These are phyloP conservation scores for Thermothelomyces thermophilus DNA, from an alignment of 2,329 filamentous ascomycete genomes.

Conservation along the genomic window DNA sequence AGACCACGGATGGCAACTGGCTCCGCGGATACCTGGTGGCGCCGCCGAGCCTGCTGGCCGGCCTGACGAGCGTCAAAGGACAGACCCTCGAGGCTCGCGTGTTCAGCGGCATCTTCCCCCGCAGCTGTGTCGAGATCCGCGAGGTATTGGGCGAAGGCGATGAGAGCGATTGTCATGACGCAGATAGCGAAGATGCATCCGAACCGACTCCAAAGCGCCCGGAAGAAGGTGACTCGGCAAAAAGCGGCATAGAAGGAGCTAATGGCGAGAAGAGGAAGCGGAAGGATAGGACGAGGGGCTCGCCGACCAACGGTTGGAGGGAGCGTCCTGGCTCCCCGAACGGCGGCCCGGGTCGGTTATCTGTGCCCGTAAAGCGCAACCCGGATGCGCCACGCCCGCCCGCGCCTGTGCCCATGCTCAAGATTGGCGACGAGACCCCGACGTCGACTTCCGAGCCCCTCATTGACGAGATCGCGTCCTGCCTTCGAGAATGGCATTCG, in stretches of 20 bases:
- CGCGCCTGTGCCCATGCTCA: slow-evolving; percentile 92
- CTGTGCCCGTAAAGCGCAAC: slow-evolving; percentile 50
- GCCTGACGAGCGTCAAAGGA: slow-evolving; percentile 82
- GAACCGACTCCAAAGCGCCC: slow-evolving; percentile 23
- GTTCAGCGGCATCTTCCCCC: slow-evolving; percentile 96
- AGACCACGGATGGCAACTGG: slow-evolving; percentile 88
- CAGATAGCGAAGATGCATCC: slow-evolving; percentile 33
- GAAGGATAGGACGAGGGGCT: slow-evolving; percentile 27
- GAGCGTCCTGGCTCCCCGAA: slow-evolving; percentile 29
- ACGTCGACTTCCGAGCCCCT: slow-evolving; percentile 83
- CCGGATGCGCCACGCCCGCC: slow-evolving; percentile 68
- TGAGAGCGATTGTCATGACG: slow-evolving; percentile 40
- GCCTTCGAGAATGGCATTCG: slow-evolving; percentile 95
- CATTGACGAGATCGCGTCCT: slow-evolving; percentile 96
- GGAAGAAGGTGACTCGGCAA: slow-evolving; percentile 44
- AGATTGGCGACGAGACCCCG: slow-evolving; percentile 94
- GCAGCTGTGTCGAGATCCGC: slow-evolving; percentile 88
- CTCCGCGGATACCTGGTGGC: slow-evolving; percentile 92
- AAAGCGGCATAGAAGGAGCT: slow-evolving; percentile 41
- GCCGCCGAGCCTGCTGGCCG: slow-evolving; percentile 85
- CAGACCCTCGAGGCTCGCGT: slow-evolving; percentile 92
- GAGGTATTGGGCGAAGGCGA: slow-evolving; percentile 79
- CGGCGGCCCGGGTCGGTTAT: slow-evolving; percentile 37
- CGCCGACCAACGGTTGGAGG: slow-evolving; percentile 13
- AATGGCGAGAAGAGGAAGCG: slow-evolving; percentile 32